These are phyloP conservation scores for Trichoderma sp. DNA, from an alignment of 2,329 filamentous ascomycete genomes.

Conservation along the genomic window DNA sequence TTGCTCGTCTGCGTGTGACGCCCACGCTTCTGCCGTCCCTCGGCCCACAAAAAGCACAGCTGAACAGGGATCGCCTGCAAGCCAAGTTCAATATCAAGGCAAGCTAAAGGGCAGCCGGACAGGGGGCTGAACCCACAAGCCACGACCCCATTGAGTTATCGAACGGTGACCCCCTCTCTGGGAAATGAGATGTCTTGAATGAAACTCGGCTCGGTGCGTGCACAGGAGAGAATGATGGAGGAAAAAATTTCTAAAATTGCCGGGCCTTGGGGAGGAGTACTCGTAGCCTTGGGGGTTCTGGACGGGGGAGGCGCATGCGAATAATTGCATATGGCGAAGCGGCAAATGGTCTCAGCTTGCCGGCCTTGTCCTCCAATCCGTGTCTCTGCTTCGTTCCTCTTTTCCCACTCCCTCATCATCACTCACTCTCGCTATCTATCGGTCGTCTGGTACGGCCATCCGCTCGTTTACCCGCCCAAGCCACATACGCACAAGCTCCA, in stretches of 20 bases:
- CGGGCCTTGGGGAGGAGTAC: neutral
- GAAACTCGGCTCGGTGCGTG: neutral
- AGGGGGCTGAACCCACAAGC: conserved; percentile 8
- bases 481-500: conserved; percentile 13
- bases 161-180: conserved; percentile 11
- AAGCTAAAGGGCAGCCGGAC: conserved; percentile 1
- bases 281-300: neutral
- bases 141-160: conserved; percentile 13
- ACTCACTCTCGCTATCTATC: neutral
- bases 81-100: neutral
- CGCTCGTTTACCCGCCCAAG: conserved; percentile 16
- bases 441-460: conserved; percentile 13
- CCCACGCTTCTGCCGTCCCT: conserved; percentile 4
- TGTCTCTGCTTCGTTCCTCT: neutral
- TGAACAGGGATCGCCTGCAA: conserved; percentile 16
- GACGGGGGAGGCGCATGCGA: conserved; percentile 2
- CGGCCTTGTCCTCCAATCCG: neutral
- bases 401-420: neutral
- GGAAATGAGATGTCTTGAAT: conserved; percentile 19
- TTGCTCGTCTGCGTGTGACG: conserved; percentile 14
- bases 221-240: neutral
- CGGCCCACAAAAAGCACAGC: conserved; percentile 18
- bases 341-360: neutral
- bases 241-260: neutral
- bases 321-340: conserved; percentile 14